Base-by-base conservation (phyloP, 176 grass and related monocot species). In the Aegilops tauschii region DNA sequence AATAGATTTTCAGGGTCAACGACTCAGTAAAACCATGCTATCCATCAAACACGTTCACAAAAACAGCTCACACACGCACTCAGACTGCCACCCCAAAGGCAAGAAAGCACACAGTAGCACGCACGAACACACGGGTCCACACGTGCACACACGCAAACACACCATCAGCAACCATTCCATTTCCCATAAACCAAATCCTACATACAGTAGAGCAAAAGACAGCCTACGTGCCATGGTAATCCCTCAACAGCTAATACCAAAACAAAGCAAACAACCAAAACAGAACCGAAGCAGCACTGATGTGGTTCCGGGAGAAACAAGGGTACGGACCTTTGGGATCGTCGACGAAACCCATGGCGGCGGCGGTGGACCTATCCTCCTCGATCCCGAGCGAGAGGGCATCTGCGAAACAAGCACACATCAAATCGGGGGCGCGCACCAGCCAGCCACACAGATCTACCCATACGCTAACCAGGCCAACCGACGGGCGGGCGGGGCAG, bases 301-400 rank as follows among this genome's bases (percentile, higher is more conserved):
- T 27, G 72, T 16, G 13, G 34, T 32, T 76, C 23, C 25, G 12
- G 65, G 7, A 32, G 12, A 49, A 23, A 62, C 6, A 11, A 73
- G 1, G 12, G 76, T 77, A 59, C 44, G 54, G 4, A 98, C 97
- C 97, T 94, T 98, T 98, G 21, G 86, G 86, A 37, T 94, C 92
- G 74, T 98, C 92, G 68, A 98, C 83, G 86, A 96, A 96, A 40
- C 92, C 94, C 84, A 94, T 77, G 80, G 88, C 80, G 77, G 84
- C 88, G 63, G 89, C 75, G 86, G 88, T 79, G 63, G 78, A 82
- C 81, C 87, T 98, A 72, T 96, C 97, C 23, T 87, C 94, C 30
- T 96, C 92, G 85, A 94, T 91, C 80, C 90, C 94, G 88, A 94
- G 93, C 34, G 90, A 89, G 58, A 94, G 29, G 12, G 76, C 85